Conservation (phyloP, 2,329 filamentous ascomycete genomes). For the Exophiala sideris region DNA sequence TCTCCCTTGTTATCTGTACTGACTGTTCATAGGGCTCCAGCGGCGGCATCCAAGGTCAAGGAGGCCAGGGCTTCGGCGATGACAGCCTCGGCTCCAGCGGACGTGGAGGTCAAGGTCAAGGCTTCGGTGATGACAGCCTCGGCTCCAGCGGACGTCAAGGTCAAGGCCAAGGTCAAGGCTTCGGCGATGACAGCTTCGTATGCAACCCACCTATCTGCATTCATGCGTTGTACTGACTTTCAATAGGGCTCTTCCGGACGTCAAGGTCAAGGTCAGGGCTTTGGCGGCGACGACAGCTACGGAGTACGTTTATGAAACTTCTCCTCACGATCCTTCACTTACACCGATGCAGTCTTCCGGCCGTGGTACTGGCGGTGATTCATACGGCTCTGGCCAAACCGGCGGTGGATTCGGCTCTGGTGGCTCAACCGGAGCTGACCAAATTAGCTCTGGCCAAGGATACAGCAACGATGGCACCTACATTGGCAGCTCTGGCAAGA, state of each 20-base stretch:
- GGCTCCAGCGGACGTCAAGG: not conserved
- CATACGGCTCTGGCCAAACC: conserved; percentile 6
- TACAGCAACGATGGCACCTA: conserved; percentile 27
- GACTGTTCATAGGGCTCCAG: not conserved
- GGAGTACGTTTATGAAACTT: conserved; percentile 2
- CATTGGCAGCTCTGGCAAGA: conserved; percentile 7
- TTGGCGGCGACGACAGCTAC: conserved; percentile 18
- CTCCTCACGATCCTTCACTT: no score
- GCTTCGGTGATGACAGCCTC: conserved; percentile 19
- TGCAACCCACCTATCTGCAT: conserved; percentile 6
- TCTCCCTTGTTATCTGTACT: not conserved
- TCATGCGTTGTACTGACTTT: no score
- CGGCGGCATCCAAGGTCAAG: no score
- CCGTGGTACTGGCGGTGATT: conserved; percentile 1
- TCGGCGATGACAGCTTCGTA: conserved; percentile 8
- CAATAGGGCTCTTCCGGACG: conserved; percentile 9
- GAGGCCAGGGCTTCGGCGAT: not conserved
- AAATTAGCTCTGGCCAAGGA: conserved; percentile 19
- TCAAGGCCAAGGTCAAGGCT: not conserved
- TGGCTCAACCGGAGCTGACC: conserved; percentile 6
- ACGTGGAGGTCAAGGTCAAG: not conserved
- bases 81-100: conserved; percentile 9
- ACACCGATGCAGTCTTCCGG: no score
- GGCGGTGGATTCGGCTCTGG: conserved; percentile 10
- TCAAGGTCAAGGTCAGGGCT: conserved; percentile 13